Evolutionary conservation across 495 filamentous ascomycete genomes (phyloP).

Genomic region (Talaromyces trachyspermus): DNA sequence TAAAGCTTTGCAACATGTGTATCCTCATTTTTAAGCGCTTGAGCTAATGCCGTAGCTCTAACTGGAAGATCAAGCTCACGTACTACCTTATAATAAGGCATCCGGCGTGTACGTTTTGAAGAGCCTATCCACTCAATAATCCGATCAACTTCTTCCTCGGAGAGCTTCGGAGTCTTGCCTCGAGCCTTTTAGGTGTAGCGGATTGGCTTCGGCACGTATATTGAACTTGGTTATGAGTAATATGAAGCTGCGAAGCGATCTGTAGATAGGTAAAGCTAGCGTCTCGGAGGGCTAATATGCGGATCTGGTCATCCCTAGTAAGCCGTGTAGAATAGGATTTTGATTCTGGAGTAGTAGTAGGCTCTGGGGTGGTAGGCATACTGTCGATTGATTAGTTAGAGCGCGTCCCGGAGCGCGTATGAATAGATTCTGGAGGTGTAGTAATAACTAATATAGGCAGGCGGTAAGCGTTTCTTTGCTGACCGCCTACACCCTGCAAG

Average conservation of each 20-base stretch:
- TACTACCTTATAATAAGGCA: slow-evolving; percentile 17
- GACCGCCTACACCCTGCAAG: too few relatives aligned
- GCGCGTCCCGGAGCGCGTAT: neutral
- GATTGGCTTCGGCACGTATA: slow-evolving; percentile 17
- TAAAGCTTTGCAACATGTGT: too few relatives aligned
- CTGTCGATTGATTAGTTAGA: too few relatives aligned
- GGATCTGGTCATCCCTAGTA: slow-evolving; percentile 15
- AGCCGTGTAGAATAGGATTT: slow-evolving; percentile 1
- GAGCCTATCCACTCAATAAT: too few relatives aligned
- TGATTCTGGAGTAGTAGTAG: neutral
- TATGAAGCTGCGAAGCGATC: slow-evolving; percentile 14
- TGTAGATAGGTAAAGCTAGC: slow-evolving; percentile 13
- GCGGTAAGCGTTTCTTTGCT: neutral
- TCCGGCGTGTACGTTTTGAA: too few relatives aligned
- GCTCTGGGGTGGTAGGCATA: neutral
- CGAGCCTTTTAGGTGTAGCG: slow-evolving; percentile 15
- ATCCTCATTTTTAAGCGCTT: too few relatives aligned
- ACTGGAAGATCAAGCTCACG: slow-evolving; percentile 15
- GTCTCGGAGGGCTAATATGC: slow-evolving; percentile 13
- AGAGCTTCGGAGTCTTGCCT: slow-evolving; percentile 13
- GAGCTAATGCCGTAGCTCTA: slow-evolving; percentile 10
- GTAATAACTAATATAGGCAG: neutral
- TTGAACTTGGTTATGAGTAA: too few relatives aligned
- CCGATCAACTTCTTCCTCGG: too few relatives aligned
- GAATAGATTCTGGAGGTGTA: neutral